phyloP scores from a whole-genome alignment of 768 basidiomycete species.

The Phaffia australis region DNA sequence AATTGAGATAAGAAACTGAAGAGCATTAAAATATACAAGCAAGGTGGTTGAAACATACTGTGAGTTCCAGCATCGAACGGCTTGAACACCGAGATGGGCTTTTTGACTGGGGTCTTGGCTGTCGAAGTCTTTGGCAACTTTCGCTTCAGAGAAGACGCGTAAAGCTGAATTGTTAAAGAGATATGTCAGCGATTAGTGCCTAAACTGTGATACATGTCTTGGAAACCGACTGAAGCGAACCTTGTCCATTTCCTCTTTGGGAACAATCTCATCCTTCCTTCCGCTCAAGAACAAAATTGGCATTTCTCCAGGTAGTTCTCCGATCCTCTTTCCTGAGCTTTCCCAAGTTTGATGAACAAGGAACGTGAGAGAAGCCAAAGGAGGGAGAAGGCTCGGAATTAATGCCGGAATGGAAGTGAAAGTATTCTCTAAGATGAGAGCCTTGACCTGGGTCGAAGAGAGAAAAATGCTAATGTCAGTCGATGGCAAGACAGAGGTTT shows the following conservation, averaged over 20 bases:
- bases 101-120: slow-evolving; percentile 12
- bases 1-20: background rate
- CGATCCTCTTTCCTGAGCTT: slow-evolving; percentile 62
- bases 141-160: slow-evolving; percentile 13
- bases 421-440: slow-evolving; percentile 83
- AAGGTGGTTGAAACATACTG: slow-evolving; percentile 6
- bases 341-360: slow-evolving; percentile 1
- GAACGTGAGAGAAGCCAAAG: background rate
- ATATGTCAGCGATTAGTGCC: background rate
- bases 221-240: slow-evolving; percentile 33
- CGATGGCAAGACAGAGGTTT: too few species aligned
- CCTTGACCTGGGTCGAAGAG: slow-evolving; percentile 34
- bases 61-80: slow-evolving; percentile 18
- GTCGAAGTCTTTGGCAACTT: background rate
- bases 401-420: slow-evolving; percentile 56
- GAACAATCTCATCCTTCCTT: slow-evolving; percentile 57
- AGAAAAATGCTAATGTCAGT: background rate
- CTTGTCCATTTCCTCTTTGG: slow-evolving; percentile 61
- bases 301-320: slow-evolving; percentile 36
- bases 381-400: slow-evolving; percentile 27
- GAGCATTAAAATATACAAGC: background rate
- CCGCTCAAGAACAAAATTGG: slow-evolving; percentile 81
- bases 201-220: background rate
- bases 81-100: slow-evolving; percentile 10
- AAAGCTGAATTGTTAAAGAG: slow-evolving; percentile 9